These are phyloP conservation scores for Candida xyloterini DNA, from an alignment of 805 yeast genomes.

Conservation along the genomic window DNA sequence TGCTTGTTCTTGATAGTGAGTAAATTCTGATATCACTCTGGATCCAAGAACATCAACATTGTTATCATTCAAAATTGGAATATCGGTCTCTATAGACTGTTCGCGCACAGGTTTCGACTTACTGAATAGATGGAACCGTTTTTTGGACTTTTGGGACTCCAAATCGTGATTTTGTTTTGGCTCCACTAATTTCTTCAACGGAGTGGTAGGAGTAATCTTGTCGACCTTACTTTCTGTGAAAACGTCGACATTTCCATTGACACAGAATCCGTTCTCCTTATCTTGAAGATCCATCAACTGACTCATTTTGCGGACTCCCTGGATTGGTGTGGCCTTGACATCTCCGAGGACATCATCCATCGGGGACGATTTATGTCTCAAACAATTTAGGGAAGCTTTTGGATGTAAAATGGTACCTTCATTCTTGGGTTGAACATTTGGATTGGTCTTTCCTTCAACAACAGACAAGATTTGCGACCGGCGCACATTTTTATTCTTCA, in stretches of 20 bases:
- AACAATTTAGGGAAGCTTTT: constrained; percentile 33
- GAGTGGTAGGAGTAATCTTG: constrained; percentile 61
- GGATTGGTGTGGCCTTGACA: constrained; percentile 32
- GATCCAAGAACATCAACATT: constrained; percentile 68
- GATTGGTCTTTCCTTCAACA: constrained; percentile 25
- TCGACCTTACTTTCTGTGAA: constrained; percentile 45
- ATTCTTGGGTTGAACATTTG: not conserved
- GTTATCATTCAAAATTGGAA: constrained; percentile 12
- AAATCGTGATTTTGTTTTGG: not conserved
- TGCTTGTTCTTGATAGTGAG: constrained; percentile 24
- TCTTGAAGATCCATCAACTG: constrained; percentile 16
- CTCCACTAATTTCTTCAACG: constrained; percentile 56
- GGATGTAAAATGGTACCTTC: constrained; percentile 31
- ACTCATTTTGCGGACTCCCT: constrained; percentile 30
- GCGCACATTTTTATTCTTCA: constrained; percentile 39
- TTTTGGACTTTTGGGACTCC: not conserved
- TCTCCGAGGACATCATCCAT: constrained; percentile 28
- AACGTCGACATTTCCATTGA: constrained; percentile 48
- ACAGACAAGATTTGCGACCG: constrained; percentile 39
- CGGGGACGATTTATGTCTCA: constrained; percentile 26
- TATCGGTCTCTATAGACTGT: not conserved
- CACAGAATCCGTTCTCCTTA: constrained; percentile 41
- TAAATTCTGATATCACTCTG: constrained; percentile 60
- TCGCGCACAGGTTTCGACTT: constrained; percentile 1
- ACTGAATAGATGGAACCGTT: constrained; percentile 4